Evolutionary conservation across 257 asterid genomes (phyloP), one percentile per base, ranked within the genome.

Genomic region (Oldenlandia corymbosa): DNA sequence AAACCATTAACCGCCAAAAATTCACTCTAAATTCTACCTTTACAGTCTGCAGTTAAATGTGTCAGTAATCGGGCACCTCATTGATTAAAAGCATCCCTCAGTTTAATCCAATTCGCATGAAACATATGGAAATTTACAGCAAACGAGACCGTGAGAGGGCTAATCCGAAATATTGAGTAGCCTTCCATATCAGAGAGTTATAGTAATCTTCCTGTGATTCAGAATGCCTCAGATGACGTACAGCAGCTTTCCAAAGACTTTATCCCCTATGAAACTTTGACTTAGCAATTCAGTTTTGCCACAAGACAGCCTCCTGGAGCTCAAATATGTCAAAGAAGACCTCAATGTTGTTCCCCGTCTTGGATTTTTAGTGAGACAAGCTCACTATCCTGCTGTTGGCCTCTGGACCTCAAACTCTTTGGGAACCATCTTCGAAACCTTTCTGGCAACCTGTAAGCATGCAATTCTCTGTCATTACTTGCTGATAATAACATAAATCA

Each of bases 331-430:
- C 54, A 58, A 32, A 59, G 30, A 60, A 61, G 28, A 50, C 50
- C 68, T 37, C 45, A 39, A 56, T 51, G 65, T 68, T 73, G 78
- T 60, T 71, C 84, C 71, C 68, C 81, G 48, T 80, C 87, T 66
- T 78, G 81, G 28, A 66, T 58, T 73, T 75, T 87, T 74, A 92
- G 58, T 2, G 86, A 67, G 31, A 85, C 83, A 26, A 89, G 79
- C 77, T 92, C 99, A 58, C 95, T 84, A 65, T 85, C 99, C 68
- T 75, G 90, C 69, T 81, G 93, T 71, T 87, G 96, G 18, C 84
- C 83, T 76, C 91, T 82, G 34, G 87, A 54, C 85, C 72, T 85
- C 75, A 79, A 71, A 73, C 77, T 80, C 81, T 85, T 85, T 0
- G 97, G 98, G 16, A 85, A 73, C 91, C 91, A 85, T 81, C 85